phyloP scores from a whole-genome alignment of 2,329 filamentous ascomycete species.

The Didymella pinodella region DNA sequence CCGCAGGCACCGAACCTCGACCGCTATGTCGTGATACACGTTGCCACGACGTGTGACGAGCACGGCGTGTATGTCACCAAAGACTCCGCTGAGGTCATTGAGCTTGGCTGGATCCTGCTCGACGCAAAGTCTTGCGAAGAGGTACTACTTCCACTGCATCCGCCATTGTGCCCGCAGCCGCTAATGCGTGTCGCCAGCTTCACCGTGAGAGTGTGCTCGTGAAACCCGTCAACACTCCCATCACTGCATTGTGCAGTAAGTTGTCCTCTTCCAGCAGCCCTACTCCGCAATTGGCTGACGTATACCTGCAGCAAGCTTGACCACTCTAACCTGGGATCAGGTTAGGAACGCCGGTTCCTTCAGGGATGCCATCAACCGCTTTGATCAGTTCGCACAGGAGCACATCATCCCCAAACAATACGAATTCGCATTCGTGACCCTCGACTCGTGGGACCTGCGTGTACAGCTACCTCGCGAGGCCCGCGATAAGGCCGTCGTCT shows the following conservation, averaged over 20 bases:
- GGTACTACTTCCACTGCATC: slow-evolving; percentile 59
- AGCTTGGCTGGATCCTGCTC: slow-evolving; percentile 96
- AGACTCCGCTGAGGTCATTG: slow-evolving; percentile 98
- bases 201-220: slow-evolving; percentile 96
- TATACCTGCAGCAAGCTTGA: slow-evolving; percentile 78
- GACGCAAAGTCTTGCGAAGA: slow-evolving; percentile 92
- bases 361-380: slow-evolving; percentile 93
- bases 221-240: slow-evolving; percentile 98
- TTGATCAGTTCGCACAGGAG: slow-evolving; percentile 92
- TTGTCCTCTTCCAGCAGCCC: slow-evolving; percentile 14
- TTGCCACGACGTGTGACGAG: slow-evolving; percentile 98
- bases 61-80: slow-evolving; percentile 99
- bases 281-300: slow-evolving; percentile 39
- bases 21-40: slow-evolving; percentile 97
- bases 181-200: slow-evolving; percentile 66
- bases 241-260: slow-evolving; percentile 98
- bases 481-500: slow-evolving; percentile 95
- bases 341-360: slow-evolving; percentile 97
- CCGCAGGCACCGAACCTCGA: slow-evolving; percentile 67
- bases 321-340: slow-evolving; percentile 98
- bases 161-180: slow-evolving; percentile 21
- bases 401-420: slow-evolving; percentile 89
- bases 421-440: slow-evolving; percentile 97
- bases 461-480: slow-evolving; percentile 97
- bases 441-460: slow-evolving; percentile 97